These are phyloP conservation scores for Nakazawaea anatomiae DNA, from an alignment of 805 yeast genomes.

Conservation along the genomic window DNA sequence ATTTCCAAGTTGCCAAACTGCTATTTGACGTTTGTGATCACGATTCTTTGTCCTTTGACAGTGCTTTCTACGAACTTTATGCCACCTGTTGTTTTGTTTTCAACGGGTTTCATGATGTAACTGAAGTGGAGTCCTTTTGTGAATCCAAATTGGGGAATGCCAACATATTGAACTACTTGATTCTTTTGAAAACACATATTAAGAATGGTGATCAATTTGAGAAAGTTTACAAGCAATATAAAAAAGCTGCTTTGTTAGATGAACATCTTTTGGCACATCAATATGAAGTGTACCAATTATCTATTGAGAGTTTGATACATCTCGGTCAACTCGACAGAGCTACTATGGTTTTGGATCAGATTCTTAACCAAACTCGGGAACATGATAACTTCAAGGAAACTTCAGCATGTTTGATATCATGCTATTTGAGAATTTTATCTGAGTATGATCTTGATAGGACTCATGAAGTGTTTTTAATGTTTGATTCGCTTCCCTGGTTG, in stretches of 20 bases:
- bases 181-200: neutral
- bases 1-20: conserved; percentile 44
- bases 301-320: conserved; percentile 46
- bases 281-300: conserved; percentile 41
- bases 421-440: conserved; percentile 21
- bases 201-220: conserved; percentile 31
- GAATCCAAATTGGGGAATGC: neutral
- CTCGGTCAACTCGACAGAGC: conserved; percentile 46
- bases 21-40: conserved; percentile 27
- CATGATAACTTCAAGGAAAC: conserved; percentile 8
- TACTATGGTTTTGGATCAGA: conserved; percentile 49
- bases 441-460: conserved; percentile 18
- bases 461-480: conserved; percentile 19
- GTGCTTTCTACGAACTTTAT: conserved; percentile 2
- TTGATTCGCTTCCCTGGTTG: conserved; percentile 24
- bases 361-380: conserved; percentile 38
- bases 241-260: conserved; percentile 13
- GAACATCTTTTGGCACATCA: conserved; percentile 23
- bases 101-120: neutral
- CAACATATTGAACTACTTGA: neutral
- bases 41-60: neutral
- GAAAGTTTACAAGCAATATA: conserved; percentile 27
- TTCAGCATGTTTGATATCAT: conserved; percentile 16
- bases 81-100: neutral
- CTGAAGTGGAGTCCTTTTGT: neutral